phyloP scores from a whole-genome alignment of 1,139 yeast genomes.

The Geotrichum klebahnii region DNA sequence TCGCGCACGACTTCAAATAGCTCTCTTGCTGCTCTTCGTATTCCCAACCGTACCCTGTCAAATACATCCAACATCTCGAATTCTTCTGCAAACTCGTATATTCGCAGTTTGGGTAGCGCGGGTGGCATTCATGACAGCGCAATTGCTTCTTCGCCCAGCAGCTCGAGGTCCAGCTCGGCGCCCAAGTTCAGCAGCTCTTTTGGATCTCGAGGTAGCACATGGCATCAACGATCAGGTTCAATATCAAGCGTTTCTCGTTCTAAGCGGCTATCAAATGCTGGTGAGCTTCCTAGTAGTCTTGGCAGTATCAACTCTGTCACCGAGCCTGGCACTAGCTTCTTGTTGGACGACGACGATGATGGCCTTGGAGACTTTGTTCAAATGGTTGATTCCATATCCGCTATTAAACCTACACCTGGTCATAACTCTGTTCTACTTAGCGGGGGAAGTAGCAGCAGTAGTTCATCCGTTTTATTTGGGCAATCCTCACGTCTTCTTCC shows the following conservation, averaged over 20 bases:
- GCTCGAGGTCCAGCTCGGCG: slow-evolving; percentile 28
- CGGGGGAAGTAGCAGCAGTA: slow-evolving; percentile 18
- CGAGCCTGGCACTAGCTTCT: slow-evolving; percentile 39
- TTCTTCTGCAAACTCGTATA: slow-evolving; percentile 23
- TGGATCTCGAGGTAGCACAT: slow-evolving; percentile 31
- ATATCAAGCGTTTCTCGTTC: slow-evolving; percentile 25
- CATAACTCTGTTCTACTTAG: slow-evolving; percentile 9
- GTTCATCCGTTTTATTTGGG: slow-evolving; percentile 14
- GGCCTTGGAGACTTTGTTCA: slow-evolving; percentile 39
- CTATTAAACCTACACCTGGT: slow-evolving; percentile 9
- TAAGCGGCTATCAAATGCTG: slow-evolving; percentile 28
- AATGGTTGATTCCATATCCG: slow-evolving; percentile 60
- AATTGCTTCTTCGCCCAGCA: slow-evolving; percentile 29
- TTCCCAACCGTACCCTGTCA: slow-evolving; percentile 31
- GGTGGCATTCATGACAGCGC: slow-evolving; percentile 23
- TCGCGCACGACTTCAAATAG: slow-evolving; percentile 33
- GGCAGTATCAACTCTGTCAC: slow-evolving; percentile 30
- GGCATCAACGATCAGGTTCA: slow-evolving; percentile 32
- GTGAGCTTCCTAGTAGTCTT: slow-evolving; percentile 29
- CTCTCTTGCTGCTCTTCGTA: slow-evolving; percentile 35
- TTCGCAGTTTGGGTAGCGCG: slow-evolving; percentile 6
- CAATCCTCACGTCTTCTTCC: neutral
- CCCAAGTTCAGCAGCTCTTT: slow-evolving; percentile 36
- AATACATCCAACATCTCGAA: slow-evolving; percentile 32
- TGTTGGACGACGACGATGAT: slow-evolving; percentile 25